Percentiles rank a stretch among this genome's conserved stretches.
These are phyloP conservation scores for Castanea mollissima DNA, from an alignment of 306 rosid genomes.

Conservation along the genomic window DNA sequence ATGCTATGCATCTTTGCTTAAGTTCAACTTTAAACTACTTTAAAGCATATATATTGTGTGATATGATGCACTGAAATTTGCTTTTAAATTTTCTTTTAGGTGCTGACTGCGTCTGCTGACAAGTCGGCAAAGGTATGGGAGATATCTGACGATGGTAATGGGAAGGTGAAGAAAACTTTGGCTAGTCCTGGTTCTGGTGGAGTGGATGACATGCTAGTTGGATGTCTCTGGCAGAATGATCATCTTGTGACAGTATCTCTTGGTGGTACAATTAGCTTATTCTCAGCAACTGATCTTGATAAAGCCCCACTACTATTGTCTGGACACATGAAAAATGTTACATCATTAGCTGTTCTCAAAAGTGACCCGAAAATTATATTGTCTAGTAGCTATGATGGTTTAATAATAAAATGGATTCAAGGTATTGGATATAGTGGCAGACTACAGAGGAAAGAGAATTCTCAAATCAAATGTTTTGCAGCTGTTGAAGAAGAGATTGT, in stretches of 20 bases:
- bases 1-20: background rate
- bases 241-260: constrained; percentile 84
- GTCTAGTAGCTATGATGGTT: constrained; percentile 94
- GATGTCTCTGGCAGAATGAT: constrained; percentile 84
- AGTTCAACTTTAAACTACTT: background rate
- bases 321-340: constrained; percentile 91
- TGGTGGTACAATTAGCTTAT: constrained; percentile 79
- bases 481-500: constrained; percentile 77
- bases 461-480: constrained; percentile 81
- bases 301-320: constrained; percentile 66
- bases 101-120: constrained; percentile 94
- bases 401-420: constrained; percentile 85
- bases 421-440: constrained; percentile 87
- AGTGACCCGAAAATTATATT: constrained; percentile 65
- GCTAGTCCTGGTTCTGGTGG: constrained; percentile 74
- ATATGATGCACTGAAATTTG: constrained; percentile 26
- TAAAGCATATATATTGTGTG: background rate
- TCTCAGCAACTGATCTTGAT: constrained; percentile 74
- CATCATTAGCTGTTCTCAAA: constrained; percentile 71
- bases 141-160: constrained; percentile 70
- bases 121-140: constrained; percentile 92
- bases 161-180: constrained; percentile 76
- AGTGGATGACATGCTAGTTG: constrained; percentile 94
- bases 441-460: constrained; percentile 72
- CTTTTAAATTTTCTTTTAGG: constrained; percentile 39